Conservation (phyloP, 164 flowering plant species). For the Santalum album region DNA sequence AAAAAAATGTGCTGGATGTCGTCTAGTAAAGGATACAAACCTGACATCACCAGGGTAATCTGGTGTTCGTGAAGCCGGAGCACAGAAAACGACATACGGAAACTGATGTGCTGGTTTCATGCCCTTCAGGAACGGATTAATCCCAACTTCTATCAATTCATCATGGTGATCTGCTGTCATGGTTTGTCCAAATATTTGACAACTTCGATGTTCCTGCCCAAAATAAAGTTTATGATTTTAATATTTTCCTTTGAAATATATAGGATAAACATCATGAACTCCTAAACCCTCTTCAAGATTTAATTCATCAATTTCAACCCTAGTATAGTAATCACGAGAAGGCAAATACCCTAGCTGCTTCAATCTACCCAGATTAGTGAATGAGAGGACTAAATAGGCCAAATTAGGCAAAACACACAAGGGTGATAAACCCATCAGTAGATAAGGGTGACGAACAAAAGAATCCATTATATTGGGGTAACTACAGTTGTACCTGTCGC, state of each 20-base stretch:
- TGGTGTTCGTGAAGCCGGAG: slow-evolving; percentile 63
- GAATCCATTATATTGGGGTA: too few relatives aligned
- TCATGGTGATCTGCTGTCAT: slow-evolving; percentile 75
- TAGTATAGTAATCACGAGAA: too few relatives aligned
- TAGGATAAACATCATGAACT: too few relatives aligned
- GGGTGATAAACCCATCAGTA: too few relatives aligned
- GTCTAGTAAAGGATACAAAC: slow-evolving; percentile 19
- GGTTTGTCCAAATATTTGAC: slow-evolving; percentile 77
- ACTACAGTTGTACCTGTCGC: slow-evolving; percentile 64
- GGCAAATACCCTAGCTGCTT: too few relatives aligned
- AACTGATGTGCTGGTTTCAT: slow-evolving; percentile 25
- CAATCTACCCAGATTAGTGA: too few relatives aligned
- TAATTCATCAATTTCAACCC: too few relatives aligned
- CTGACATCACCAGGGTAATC: slow-evolving; percentile 88
- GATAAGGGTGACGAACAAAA: too few relatives aligned
- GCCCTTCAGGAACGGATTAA: slow-evolving; percentile 55
- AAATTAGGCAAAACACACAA: too few relatives aligned
- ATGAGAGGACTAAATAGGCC: too few relatives aligned
- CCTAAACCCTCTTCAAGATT: background rate
- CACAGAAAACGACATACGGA: slow-evolving; percentile 86
- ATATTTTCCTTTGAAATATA: background rate
- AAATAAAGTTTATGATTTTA: background rate
- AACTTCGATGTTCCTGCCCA: slow-evolving; percentile 66
- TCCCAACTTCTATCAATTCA: slow-evolving; percentile 66
- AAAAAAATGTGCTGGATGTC: background rate